Evolutionary conservation across 1,284 basidiomycete genomes (phyloP).

Genomic region (Pascua sp.): DNA sequence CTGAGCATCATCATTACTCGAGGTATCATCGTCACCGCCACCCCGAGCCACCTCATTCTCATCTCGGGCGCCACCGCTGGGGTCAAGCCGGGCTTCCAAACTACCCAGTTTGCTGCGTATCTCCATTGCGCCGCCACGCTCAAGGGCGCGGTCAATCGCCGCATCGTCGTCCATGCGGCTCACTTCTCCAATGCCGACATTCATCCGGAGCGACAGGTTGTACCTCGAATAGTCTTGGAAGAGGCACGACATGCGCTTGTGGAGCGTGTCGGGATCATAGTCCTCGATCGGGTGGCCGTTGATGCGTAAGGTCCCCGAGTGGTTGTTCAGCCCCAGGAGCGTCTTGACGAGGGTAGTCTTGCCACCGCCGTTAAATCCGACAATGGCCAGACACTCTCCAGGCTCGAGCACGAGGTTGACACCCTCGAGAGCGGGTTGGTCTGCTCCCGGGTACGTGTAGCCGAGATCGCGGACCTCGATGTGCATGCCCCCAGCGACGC

Average conservation of each 20-base stretch:
- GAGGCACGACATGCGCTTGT: constrained; percentile 67
- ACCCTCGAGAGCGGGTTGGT: constrained; percentile 61
- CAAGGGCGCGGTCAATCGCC: constrained; percentile 61
- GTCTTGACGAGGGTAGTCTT: constrained; percentile 78
- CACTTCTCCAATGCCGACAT: constrained; percentile 71
- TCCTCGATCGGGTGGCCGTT: constrained; percentile 65
- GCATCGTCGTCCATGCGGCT: constrained; percentile 29
- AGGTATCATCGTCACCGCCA: no score
- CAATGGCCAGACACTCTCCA: constrained; percentile 74
- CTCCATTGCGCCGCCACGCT: constrained; percentile 61
- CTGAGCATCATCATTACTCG: no score
- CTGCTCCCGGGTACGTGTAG: constrained; percentile 70
- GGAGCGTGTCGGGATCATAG: constrained; percentile 64
- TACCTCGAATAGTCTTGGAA: constrained; percentile 79
- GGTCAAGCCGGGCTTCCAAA: constrained; percentile 2
- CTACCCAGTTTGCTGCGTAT: constrained; percentile 23
- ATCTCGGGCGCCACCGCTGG: no score
- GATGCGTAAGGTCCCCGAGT: constrained; percentile 61
- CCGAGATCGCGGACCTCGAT: constrained; percentile 67
- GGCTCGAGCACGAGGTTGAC: constrained; percentile 65
- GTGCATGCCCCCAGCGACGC: constrained; percentile 55
- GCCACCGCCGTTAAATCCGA: constrained; percentile 56
- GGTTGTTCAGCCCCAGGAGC: constrained; percentile 62
- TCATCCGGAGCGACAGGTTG: constrained; percentile 66
- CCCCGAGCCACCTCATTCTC: no score